phyloP scores from a whole-genome alignment of 176 grass and related monocot species.

The Sorghum bicolor region DNA sequence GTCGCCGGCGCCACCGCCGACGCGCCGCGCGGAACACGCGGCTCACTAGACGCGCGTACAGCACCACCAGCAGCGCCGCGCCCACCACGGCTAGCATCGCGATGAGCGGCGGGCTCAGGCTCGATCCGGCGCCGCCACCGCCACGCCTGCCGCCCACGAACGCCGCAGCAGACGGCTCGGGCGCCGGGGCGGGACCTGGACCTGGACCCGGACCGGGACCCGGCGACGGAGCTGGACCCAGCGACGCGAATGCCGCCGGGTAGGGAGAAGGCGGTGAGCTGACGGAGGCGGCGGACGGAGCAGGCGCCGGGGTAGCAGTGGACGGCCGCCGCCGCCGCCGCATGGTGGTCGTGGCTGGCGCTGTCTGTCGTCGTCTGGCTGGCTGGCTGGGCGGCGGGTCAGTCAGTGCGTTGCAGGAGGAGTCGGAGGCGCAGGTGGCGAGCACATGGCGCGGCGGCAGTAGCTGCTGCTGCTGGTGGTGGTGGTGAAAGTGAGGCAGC shows the following conservation, averaged over 20 bases:
- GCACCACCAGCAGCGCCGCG: conserved; percentile 82
- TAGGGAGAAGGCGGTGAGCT: conserved; percentile 39
- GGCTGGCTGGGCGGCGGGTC: background rate
- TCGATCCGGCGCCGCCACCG: background rate
- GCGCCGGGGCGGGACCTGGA: background rate
- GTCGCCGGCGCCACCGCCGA: conserved; percentile 30
- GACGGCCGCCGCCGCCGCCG: conserved; percentile 16
- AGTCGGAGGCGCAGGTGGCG: background rate
- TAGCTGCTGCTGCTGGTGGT: background rate
- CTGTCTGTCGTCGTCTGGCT: background rate
- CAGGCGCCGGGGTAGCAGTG: conserved; percentile 12
- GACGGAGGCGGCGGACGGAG: background rate
- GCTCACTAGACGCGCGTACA: conserved; percentile 75
- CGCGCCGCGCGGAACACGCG: conserved; percentile 44
- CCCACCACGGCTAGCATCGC: conserved; percentile 94
- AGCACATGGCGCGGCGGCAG: conserved; percentile 15
- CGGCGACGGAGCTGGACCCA: background rate
- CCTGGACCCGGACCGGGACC: no score
- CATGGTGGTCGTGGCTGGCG: conserved; percentile 8
- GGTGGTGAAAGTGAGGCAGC: background rate
- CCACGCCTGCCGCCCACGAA: background rate
- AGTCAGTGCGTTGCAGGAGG: conserved; percentile 21
- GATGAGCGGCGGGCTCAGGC: conserved; percentile 89
- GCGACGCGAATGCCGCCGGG: background rate
- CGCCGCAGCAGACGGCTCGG: background rate